phyloP scores from a whole-genome alignment of 2,329 filamentous ascomycete genomes.

The Pseudopyrenochaeta lycopersici region DNA sequence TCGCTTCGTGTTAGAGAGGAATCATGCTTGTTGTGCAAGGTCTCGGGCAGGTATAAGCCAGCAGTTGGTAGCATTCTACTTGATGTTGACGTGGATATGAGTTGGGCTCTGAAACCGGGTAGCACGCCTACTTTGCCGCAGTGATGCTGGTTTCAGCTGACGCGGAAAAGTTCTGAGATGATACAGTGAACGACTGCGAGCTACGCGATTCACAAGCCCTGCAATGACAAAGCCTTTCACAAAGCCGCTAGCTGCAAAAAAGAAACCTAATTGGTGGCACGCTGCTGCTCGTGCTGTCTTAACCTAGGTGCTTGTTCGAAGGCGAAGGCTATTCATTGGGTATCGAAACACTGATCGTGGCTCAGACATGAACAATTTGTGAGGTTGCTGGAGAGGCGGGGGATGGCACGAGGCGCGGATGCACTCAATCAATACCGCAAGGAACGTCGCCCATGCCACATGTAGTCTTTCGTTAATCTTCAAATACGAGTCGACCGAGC shows the following conservation, averaged over 20 bases:
- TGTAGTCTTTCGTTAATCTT: no score
- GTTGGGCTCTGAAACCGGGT: neutral
- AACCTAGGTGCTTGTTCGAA: neutral
- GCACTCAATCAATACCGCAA: neutral
- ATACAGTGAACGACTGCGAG: neutral
- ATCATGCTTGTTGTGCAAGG: conserved; percentile 14
- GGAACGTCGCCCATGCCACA: neutral
- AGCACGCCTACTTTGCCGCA: neutral
- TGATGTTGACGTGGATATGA: conserved; percentile 2
- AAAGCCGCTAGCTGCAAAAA: neutral
- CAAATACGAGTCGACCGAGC: neutral
- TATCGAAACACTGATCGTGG: neutral
- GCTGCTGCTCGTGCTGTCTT: no score
- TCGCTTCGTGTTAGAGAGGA: conserved; percentile 5
- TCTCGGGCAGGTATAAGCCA: conserved; percentile 31
- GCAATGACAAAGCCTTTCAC: neutral
- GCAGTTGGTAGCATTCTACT: conserved; percentile 18
- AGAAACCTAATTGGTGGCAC: no score
- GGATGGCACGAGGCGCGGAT: neutral
- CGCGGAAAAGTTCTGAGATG: neutral
- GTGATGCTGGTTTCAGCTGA: neutral
- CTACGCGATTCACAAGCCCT: neutral
- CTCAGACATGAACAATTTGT: neutral
- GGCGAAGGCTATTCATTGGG: neutral
- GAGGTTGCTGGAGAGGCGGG: neutral